phyloP scores from a whole-genome alignment of 2,329 filamentous ascomycete genomes.

The Chaetothyriales sp. region DNA sequence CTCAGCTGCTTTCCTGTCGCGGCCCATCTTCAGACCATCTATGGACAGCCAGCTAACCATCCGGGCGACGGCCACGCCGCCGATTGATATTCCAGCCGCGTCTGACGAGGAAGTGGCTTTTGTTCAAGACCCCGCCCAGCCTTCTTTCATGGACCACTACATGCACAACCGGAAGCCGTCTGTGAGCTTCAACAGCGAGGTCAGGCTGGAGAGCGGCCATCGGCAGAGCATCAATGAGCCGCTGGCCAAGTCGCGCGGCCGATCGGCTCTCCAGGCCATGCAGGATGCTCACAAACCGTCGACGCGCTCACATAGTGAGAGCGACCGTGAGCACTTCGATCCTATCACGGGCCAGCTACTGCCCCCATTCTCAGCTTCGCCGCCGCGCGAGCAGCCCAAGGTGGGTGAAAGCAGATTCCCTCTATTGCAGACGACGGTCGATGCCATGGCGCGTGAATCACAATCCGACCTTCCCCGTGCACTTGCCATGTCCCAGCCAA shows the following conservation, averaged over 20 bases:
- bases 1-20: conserved; percentile 2
- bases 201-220: conserved; percentile 26
- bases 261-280: conserved; percentile 10
- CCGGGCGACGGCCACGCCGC: conserved; percentile 25
- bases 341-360: conserved; percentile 14
- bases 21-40: conserved; percentile 6
- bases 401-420: conserved; percentile 17
- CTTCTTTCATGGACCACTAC: conserved; percentile 23
- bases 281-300: conserved; percentile 4
- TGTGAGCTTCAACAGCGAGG: conserved; percentile 28
- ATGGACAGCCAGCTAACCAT: conserved; percentile 14
- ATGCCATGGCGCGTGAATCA: conserved; percentile 15
- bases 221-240: conserved; percentile 26
- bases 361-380: conserved; percentile 11
- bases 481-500: conserved; percentile 11
- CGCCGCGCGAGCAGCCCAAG: conserved; percentile 13
- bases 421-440: conserved; percentile 16
- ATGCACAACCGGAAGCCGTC: conserved; percentile 26
- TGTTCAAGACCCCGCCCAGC: conserved; percentile 15
- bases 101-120: conserved; percentile 20
- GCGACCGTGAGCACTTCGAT: conserved; percentile 14
- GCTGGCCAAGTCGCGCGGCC: conserved; percentile 20
- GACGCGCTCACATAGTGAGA: conserved; percentile 15
- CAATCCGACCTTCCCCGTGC: conserved; percentile 9
- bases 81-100: conserved; percentile 30